Percentiles rank a stretch among this genome's conserved stretches.
These are phyloP conservation scores for Pseudocercospora fuligena DNA, from an alignment of 2,329 filamentous ascomycete genomes.

Conservation along the genomic window DNA sequence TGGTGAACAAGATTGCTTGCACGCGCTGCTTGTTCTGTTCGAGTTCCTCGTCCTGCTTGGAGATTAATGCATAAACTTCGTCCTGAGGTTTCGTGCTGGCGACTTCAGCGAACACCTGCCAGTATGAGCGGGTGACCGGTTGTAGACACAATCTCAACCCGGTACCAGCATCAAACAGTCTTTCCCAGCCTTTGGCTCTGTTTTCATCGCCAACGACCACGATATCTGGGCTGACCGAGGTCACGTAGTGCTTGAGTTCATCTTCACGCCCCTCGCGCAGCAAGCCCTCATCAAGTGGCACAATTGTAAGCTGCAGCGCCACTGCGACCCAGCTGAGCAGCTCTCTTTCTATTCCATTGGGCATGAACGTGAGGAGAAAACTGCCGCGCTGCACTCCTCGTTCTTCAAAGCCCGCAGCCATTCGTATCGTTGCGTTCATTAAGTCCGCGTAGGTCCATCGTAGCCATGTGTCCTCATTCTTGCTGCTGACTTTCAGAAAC, in stretches of 20 bases:
- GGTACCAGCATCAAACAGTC: neutral
- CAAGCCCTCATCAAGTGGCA: slow-evolving; percentile 10
- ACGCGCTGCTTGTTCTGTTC: slow-evolving; percentile 8
- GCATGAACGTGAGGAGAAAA: slow-evolving; percentile 5
- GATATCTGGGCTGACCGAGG: slow-evolving; percentile 4
- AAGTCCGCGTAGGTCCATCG: slow-evolving; percentile 2
- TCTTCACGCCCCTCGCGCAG: neutral
- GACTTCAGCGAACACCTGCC: neutral
- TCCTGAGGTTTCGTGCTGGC: neutral
- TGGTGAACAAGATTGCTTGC: slow-evolving; percentile 14
- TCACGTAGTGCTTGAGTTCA: slow-evolving; percentile 7
- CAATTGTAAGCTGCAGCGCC: slow-evolving; percentile 9
- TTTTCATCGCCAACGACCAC: slow-evolving; percentile 4
- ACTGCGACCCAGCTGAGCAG: slow-evolving; percentile 8
- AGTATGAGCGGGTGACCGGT: neutral
- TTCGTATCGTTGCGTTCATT: slow-evolving; percentile 4
- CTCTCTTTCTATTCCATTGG: slow-evolving; percentile 15
- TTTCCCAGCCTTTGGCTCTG: neutral
- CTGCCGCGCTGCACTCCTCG: slow-evolving; percentile 12
- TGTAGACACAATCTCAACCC: neutral
- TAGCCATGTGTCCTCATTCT: neutral
- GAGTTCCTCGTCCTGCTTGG: slow-evolving; percentile 1
- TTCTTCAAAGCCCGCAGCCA: slow-evolving; percentile 1
- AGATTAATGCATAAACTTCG: neutral
- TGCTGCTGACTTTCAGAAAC: neutral